Conservation (phyloP, 129 eudicot species). For the Tagetes patula region DNA sequence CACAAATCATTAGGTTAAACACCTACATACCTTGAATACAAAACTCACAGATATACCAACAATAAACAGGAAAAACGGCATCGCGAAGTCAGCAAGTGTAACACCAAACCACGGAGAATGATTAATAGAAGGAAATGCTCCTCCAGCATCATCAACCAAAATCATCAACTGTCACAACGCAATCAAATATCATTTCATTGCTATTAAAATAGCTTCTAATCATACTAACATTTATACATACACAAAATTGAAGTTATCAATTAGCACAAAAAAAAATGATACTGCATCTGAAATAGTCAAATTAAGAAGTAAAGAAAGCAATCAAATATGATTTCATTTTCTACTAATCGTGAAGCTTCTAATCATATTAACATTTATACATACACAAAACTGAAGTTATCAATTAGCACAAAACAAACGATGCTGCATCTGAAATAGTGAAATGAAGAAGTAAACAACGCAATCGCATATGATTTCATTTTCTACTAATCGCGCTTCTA, state of each 20-base stretch:
- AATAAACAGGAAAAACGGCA: slow-evolving; percentile 87
- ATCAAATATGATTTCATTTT: not conserved
- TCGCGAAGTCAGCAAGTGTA: slow-evolving; percentile 90
- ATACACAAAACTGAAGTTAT: not conserved
- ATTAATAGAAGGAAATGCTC: slow-evolving; percentile 79
- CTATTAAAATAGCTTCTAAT: not conserved
- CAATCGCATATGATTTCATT: not conserved
- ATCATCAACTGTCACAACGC: slow-evolving; percentile 69
- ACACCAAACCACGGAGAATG: slow-evolving; percentile 96
- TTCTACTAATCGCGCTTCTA: not conserved
- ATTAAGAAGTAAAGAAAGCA: not conserved
- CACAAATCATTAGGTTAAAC: slow-evolving; percentile 6
- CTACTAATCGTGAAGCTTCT: not conserved
- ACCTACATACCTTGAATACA: slow-evolving; percentile 61
- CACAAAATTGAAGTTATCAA: not conserved
- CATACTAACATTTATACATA: not conserved
- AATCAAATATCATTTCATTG: not conserved
- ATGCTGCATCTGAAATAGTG: too few relatives aligned
- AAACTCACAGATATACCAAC: slow-evolving; percentile 78
- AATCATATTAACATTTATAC: not conserved
- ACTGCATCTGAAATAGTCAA: too few relatives aligned
- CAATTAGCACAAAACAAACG: too few relatives aligned
- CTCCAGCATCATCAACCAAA: slow-evolving; percentile 90
- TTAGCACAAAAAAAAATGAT: too few relatives aligned
- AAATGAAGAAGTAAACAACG: too few relatives aligned